Evolutionary conservation across 2,329 filamentous ascomycete genomes (phyloP).

Genomic region (Cladobotryum protrusum): DNA sequence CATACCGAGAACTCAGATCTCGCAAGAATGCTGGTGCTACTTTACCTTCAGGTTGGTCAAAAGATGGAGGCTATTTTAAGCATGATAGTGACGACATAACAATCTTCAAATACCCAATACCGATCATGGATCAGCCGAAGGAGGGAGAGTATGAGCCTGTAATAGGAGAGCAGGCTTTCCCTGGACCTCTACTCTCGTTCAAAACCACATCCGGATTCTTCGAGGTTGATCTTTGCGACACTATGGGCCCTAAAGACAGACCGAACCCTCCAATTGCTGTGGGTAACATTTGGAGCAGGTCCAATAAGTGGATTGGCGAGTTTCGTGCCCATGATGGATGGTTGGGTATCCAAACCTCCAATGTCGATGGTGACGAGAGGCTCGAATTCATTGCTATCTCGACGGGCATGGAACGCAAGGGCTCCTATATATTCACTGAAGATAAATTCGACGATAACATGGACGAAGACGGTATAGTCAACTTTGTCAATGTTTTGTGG

Average conservation of each 20-base stretch:
- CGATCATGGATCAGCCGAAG: constrained; percentile 29
- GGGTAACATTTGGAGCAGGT: constrained; percentile 35
- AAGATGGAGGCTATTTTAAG: constrained; percentile 30
- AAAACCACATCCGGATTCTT: constrained; percentile 33
- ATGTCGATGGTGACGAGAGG: constrained; percentile 38
- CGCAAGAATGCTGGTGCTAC: constrained; percentile 24
- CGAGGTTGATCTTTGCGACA: constrained; percentile 34
- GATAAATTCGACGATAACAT: constrained; percentile 36
- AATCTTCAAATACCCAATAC: constrained; percentile 37
- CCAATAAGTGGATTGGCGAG: constrained; percentile 34
- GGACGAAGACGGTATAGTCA: constrained; percentile 36
- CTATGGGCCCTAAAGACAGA: constrained; percentile 29
- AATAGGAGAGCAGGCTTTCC: constrained; percentile 25
- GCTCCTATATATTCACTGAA: constrained; percentile 33
- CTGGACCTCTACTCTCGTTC: constrained; percentile 36
- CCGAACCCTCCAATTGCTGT: constrained; percentile 36
- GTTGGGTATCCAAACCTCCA: constrained; percentile 40
- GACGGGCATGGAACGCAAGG: constrained; percentile 34
- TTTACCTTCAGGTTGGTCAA: constrained; percentile 35
- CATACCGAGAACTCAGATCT: constrained; percentile 33
- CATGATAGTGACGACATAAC: constrained; percentile 35
- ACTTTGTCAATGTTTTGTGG: constrained; percentile 43
- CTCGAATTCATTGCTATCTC: constrained; percentile 40
- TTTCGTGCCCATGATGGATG: constrained; percentile 40
- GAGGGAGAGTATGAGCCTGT: constrained; percentile 24